These are phyloP conservation scores for Mycena vitilis DNA, from an alignment of 768 basidiomycete species.

Conservation along the genomic window DNA sequence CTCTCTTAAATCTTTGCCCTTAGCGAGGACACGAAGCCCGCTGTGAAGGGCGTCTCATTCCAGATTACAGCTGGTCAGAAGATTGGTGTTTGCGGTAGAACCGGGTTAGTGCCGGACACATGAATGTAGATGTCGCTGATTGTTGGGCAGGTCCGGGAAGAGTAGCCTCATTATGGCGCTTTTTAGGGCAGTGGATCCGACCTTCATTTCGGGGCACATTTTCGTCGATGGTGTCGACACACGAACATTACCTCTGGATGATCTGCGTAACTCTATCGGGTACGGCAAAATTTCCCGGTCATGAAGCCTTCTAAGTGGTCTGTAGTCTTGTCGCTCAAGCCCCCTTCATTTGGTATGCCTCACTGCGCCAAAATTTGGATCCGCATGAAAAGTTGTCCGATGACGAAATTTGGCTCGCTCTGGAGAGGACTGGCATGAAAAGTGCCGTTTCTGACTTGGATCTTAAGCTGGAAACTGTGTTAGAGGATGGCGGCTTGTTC, in stretches of 20 bases:
- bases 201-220: slow-evolving; percentile 21
- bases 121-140: not conserved
- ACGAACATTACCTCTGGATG: slow-evolving; percentile 1
- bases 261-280: slow-evolving; percentile 25
- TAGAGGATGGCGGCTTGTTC: slow-evolving; percentile 14
- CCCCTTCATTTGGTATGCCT: slow-evolving; percentile 30
- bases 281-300: not conserved
- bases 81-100: not conserved
- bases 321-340: slow-evolving; percentile 27
- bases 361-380: slow-evolving; percentile 19
- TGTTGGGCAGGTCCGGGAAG: slow-evolving; percentile 28
- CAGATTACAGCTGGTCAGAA: not conserved
- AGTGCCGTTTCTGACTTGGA: slow-evolving; percentile 16
- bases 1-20: not conserved
- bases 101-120: too few species aligned
- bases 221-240: slow-evolving; percentile 26
- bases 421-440: slow-evolving; percentile 22
- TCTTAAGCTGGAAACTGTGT: slow-evolving; percentile 28
- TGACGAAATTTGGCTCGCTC: slow-evolving; percentile 23
- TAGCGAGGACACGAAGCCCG: not conserved
- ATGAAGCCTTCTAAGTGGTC: too few species aligned
- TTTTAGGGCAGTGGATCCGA: slow-evolving; percentile 23
- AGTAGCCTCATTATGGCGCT: slow-evolving; percentile 30
- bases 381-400: slow-evolving; percentile 1
- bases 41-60: not conserved